Percentiles rank a stretch among this genome's conserved stretches.
These are phyloP conservation scores for Venustampulla echinocandica DNA, from an alignment of 495 filamentous ascomycete species.

Conservation along the genomic window DNA sequence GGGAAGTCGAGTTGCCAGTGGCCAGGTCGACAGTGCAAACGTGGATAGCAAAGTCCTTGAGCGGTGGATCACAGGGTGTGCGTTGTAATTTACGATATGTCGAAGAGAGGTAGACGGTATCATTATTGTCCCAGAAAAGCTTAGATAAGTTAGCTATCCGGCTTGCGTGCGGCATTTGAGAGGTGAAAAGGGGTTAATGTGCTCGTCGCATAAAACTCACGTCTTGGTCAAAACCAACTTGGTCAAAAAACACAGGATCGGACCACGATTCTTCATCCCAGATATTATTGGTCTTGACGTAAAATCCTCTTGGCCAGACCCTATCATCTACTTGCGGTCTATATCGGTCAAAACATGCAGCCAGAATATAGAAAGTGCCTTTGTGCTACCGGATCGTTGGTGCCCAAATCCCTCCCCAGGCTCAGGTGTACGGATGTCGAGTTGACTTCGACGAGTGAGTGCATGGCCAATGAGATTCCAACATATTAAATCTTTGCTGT, in stretches of 20 bases:
- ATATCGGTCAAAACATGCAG: conserved; percentile 34
- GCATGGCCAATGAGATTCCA: conserved; percentile 46
- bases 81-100: conserved; percentile 18
- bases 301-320: conserved; percentile 40
- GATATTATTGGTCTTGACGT: conserved; percentile 38
- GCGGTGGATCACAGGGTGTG: not conserved
- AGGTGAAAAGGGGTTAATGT: not conserved
- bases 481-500: conserved; percentile 36
- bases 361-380: conserved; percentile 33
- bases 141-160: not conserved
- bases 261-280: conserved; percentile 40
- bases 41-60: conserved; percentile 31
- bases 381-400: conserved; percentile 30
- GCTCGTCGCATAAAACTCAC: conserved; percentile 25
- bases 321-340: conserved; percentile 33
- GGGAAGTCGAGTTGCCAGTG: conserved; percentile 22
- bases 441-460: conserved; percentile 48
- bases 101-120: conserved; percentile 30
- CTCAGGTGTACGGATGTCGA: conserved; percentile 51
- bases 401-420: conserved; percentile 40
- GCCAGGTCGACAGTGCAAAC: conserved; percentile 25
- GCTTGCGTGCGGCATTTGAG: not conserved
- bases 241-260: conserved; percentile 41
- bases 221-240: conserved; percentile 39
- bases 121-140: conserved; percentile 35